phyloP scores from a whole-genome alignment of 2,329 filamentous ascomycete species.

The Epichloe sibirici region DNA sequence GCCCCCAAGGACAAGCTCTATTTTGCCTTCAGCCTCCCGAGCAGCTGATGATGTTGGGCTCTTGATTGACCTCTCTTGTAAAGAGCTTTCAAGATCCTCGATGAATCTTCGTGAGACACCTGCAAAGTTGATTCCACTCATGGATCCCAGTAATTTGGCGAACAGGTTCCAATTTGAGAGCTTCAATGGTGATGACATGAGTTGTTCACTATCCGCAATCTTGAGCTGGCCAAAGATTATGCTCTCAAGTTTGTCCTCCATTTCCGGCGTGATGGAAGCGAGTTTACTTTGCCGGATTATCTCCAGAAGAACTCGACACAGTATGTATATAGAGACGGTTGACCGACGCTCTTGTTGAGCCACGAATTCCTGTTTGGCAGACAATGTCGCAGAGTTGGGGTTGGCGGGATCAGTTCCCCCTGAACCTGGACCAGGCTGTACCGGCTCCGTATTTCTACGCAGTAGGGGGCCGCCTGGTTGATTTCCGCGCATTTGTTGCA shows the following conservation, averaged over 20 bases:
- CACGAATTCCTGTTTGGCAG: constrained; percentile 55
- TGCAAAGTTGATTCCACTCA: constrained; percentile 85
- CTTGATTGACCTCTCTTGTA: constrained; percentile 64
- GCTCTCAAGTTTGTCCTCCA: constrained; percentile 86
- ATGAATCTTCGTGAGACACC: constrained; percentile 76
- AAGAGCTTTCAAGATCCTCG: constrained; percentile 62
- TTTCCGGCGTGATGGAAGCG: constrained; percentile 71
- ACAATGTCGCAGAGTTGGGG: constrained; percentile 27
- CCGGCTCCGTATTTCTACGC: constrained; percentile 64
- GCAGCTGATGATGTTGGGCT: constrained; percentile 43
- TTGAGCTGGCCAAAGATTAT: constrained; percentile 97
- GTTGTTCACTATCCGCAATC: constrained; percentile 71
- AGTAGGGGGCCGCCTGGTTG: constrained; percentile 39
- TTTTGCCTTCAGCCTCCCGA: constrained; percentile 63
- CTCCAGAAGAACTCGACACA: constrained; percentile 87
- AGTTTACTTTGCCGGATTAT: constrained; percentile 86
- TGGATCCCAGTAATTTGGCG: constrained; percentile 82
- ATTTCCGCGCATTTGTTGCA: constrained; percentile 38
- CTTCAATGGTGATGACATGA: constrained; percentile 66
- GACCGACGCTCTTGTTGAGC: constrained; percentile 77
- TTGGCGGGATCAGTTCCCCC: constrained; percentile 18
- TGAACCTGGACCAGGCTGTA: constrained; percentile 29
- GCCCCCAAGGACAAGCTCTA: constrained; percentile 76
- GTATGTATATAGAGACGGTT: constrained; percentile 88
- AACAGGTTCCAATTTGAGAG: constrained; percentile 95